Base-by-base conservation (phyloP, 148 eudicot genomes). In the Chenopodium formosanum region DNA sequence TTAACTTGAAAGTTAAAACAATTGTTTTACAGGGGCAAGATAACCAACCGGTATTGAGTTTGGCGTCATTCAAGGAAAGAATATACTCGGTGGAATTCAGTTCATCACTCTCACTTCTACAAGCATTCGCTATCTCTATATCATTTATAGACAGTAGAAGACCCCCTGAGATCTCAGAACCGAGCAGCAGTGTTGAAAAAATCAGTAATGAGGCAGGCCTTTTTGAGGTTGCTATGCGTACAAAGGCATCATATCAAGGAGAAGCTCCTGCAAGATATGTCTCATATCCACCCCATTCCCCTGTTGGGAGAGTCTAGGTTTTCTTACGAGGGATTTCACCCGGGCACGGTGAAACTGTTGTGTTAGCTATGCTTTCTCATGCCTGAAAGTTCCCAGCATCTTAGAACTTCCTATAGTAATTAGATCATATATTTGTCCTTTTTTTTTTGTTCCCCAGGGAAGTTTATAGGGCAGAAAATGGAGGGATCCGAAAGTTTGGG, bases 101-200 rank as follows among this genome's bases (percentile, higher is more conserved):
- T 81, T 86, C 98, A 25, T 87, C 95, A 4, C 81, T 94, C 78
- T 79, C 94, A 16, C 85, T 88, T 60, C 85, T 94, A 19, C 97
- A 91, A 88, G 94, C 98, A 70, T 94, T 94, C 86, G 90, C 98
- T 46, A 79, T 90, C 14, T 90, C 89, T 67, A 79, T 93, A 81
- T 88, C 98, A 47, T 82, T 86, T 50, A 73, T 91, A 62, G 91
- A 91, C 75, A 82, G 91, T 76, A 82, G 77, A 81, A 86, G 88
- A 80, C 88, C 92, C 37, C 80, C 86, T 22, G 90, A 84, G 66
- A 83, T 88, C 77, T 79, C 82, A 9, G 89, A 82, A 56, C 80
- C 81, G 9, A 82, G 81, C 79, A 81, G 58, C 34, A 64, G 65
- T 16, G 31, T 79, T 78, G 90, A 81, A 73, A 86, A 84, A 66